phyloP scores from a whole-genome alignment of 257 asterid genomes.

The Eucommia ulmoides region DNA sequence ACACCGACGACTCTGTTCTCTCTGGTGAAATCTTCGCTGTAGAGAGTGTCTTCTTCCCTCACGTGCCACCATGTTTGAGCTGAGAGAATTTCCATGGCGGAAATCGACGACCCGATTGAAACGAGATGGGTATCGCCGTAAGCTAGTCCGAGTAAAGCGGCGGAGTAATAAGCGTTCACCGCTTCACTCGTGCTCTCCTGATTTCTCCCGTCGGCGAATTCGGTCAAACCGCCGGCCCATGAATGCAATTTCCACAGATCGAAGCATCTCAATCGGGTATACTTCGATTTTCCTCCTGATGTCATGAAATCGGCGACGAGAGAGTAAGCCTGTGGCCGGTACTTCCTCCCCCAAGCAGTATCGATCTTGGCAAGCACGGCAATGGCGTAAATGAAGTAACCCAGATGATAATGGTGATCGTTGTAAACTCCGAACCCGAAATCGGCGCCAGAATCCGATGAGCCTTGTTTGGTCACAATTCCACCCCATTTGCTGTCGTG shows the following conservation, averaged over 20 bases:
- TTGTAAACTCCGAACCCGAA: constrained; percentile 83
- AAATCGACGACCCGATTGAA: constrained; percentile 53
- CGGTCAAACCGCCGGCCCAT: constrained; percentile 94
- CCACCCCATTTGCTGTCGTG: constrained; percentile 94
- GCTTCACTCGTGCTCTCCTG: constrained; percentile 98
- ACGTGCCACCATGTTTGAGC: constrained; percentile 96
- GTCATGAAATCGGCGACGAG: constrained; percentile 84
- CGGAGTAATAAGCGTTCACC: constrained; percentile 76
- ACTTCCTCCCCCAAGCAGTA: constrained; percentile 81
- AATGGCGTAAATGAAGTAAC: constrained; percentile 77
- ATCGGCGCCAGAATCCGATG: constrained; percentile 70
- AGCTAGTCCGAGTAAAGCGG: constrained; percentile 89
- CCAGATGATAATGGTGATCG: constrained; percentile 84
- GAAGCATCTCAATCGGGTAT: constrained; percentile 70
- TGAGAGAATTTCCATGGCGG: constrained; percentile 70
- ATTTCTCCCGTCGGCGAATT: constrained; percentile 82
- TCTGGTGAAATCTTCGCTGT: constrained; percentile 42
- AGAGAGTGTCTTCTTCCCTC: constrained; percentile 32
- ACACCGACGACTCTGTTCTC: constrained; percentile 81
- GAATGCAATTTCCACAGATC: constrained; percentile 84
- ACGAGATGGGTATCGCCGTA: constrained; percentile 81
- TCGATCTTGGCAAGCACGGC: constrained; percentile 87
- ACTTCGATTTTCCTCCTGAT: constrained; percentile 41
- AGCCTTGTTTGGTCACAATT: constrained; percentile 70
- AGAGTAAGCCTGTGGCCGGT: constrained; percentile 58